phyloP scores from a whole-genome alignment of 2,329 filamentous ascomycete genomes.

The Colletotrichum magnum region DNA sequence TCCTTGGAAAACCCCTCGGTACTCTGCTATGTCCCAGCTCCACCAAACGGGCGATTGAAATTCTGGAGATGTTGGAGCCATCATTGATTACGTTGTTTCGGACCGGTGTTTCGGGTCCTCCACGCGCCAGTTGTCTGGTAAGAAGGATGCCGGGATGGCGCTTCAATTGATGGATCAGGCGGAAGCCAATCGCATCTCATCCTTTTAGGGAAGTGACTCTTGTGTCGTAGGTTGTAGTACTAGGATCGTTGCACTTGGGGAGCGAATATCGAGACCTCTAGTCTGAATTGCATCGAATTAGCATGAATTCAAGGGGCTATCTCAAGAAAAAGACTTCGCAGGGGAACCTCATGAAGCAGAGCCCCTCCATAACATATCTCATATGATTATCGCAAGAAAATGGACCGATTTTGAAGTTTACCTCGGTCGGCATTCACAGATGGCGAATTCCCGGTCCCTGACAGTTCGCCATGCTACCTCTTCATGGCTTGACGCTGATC shows the following conservation, averaged over 20 bases:
- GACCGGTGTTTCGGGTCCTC: conserved; percentile 6
- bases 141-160: conserved; percentile 16
- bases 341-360: not conserved
- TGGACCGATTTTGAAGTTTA: not conserved
- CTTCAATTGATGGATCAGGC: conserved; percentile 1
- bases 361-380: too few species aligned
- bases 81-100: conserved; percentile 2
- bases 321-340: not conserved
- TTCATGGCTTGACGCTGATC: not conserved
- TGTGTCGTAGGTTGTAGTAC: not conserved
- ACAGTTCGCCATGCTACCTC: conserved; percentile 10
- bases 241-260: not conserved
- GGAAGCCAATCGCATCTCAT: conserved; percentile 33
- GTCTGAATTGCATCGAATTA: not conserved
- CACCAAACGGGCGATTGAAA: not conserved
- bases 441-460: not conserved
- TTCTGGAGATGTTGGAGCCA: not conserved
- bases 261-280: not conserved
- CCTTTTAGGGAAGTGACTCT: conserved; percentile 1
- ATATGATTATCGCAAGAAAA: not conserved
- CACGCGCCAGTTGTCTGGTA: not conserved
- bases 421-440: conserved; percentile 14
- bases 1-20: not conserved
- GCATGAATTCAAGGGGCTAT: not conserved
- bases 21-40: not conserved